Evolutionary conservation across 192 early-diverging fungal genomes (phyloP).

Genomic region (Linnemannia elongata): DNA sequence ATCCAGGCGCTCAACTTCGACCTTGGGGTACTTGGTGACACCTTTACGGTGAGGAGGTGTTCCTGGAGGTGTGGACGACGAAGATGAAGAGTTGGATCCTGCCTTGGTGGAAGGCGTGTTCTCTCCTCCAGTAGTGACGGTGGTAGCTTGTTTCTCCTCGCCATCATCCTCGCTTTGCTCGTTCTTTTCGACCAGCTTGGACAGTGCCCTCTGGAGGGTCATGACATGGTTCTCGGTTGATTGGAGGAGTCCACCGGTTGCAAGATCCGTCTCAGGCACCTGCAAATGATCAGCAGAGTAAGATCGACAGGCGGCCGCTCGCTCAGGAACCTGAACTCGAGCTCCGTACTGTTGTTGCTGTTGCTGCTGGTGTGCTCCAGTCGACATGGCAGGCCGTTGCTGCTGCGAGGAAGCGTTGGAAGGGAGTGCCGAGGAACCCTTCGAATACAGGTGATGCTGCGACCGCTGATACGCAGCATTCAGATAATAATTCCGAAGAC

Average conservation of each 20-base stretch:
- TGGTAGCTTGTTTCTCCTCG: conserved; percentile 7
- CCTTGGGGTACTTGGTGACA: conserved; percentile 28
- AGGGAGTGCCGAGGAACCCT: conserved; percentile 14
- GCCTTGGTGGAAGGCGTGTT: background rate
- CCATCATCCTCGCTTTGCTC: conserved; percentile 5
- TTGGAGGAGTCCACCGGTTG: conserved; percentile 18
- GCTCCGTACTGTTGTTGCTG: background rate
- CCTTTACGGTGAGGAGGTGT: conserved; percentile 27
- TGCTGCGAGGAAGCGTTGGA: background rate
- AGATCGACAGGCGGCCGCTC: conserved; percentile 12
- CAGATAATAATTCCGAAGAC: conserved; percentile 33
- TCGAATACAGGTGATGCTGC: conserved; percentile 18
- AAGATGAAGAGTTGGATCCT: conserved; percentile 5
- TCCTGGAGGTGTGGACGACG: conserved; percentile 19
- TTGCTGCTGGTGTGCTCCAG: background rate
- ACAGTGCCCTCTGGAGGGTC: conserved; percentile 40
- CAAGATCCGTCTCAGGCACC: conserved; percentile 25
- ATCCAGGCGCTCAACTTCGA: conserved; percentile 15
- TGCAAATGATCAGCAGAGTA: conserved; percentile 35
- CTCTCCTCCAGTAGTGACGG: background rate
- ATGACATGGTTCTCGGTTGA: conserved; percentile 39
- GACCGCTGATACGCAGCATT: conserved; percentile 47
- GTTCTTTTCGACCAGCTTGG: conserved; percentile 24
- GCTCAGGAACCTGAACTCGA: background rate
- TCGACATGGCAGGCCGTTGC: conserved; percentile 26